Base-by-base conservation (phyloP, 2,329 filamentous ascomycete species). In the Colletotrichum kahawae region DNA sequence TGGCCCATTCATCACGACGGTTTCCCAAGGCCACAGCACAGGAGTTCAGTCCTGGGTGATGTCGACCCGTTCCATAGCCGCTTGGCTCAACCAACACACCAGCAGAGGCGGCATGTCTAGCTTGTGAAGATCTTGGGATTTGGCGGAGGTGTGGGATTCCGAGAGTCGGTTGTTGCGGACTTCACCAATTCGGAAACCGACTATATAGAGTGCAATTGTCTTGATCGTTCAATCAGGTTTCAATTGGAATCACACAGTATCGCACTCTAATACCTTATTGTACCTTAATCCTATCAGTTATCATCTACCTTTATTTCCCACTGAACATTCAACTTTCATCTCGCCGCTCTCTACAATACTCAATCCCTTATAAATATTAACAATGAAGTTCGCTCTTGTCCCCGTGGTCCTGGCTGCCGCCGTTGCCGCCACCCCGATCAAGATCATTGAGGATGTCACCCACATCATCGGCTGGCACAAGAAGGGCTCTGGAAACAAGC, bases 401-500 rank as follows among this genome's bases (percentile, higher is more conserved):
- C 63, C 73, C 14, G 18, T 72, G 5, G 69, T 51, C 14, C 34
- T 75, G 63, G 73, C 73, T 5, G 33, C 69, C 13, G 64, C 70
- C 24, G 63, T 51, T 27, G 57, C 57, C 27, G 73, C 69, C 64
- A 67, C 13, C 18, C 73, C 73, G 9, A 64, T 75, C 31, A 63
- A 60, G 36, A 13, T 67, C 29, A 7, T 68, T 29, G 63, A 63
- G 7, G 68, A 72, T 5, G 43, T 74, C 5, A 62, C 43, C 14
- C 48, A 74, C n/a, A n/a, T 70, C n/a, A 56, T 74, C 51, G 70
- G 70, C 31, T 63, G 54, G n/a, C 64, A 74, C 59, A 76, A 78
- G 70, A 72, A 79, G 27, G 79, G 79, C 7, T 71, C 77, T 29
- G 69, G 51, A 34, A 27, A 71, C 43, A 64, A 73, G 65, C 54